Conservation (phyloP, 1,284 basidiomycete genomes). For the Ustilago lituana region DNA sequence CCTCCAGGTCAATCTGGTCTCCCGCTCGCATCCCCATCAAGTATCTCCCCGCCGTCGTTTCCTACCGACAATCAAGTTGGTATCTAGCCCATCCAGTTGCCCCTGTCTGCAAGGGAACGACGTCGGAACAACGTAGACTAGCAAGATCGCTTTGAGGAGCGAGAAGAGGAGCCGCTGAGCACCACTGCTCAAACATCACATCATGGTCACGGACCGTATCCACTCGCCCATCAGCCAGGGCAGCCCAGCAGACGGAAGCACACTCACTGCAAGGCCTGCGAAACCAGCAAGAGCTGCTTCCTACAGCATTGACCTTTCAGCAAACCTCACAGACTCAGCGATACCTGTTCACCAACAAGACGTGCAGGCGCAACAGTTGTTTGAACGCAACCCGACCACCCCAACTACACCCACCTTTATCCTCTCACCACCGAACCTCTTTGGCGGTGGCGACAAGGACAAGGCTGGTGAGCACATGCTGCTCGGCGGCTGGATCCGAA, state of each 20-base stretch:
- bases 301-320: not conserved
- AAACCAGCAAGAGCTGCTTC: constrained; percentile 11
- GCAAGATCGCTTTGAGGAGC: too few relatives aligned
- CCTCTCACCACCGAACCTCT: constrained; percentile 7
- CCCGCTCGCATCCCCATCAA: too few relatives aligned
- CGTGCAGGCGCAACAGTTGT: constrained; percentile 1
- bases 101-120: too few relatives aligned
- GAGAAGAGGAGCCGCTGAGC: not conserved
- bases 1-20: too few relatives aligned
- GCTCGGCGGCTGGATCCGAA: constrained; percentile 25
- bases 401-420: constrained; percentile 21
- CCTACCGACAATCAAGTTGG: too few relatives aligned
- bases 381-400: constrained; percentile 16
- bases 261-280: constrained; percentile 1
- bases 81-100: too few relatives aligned
- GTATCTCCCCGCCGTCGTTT: too few relatives aligned
- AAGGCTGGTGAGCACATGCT: constrained; percentile 24
- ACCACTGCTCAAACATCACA: not conserved
- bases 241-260: not conserved
- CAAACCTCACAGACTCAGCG: not conserved
- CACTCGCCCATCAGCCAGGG: not conserved
- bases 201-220: constrained; percentile 6
- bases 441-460: not conserved
- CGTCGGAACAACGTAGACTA: too few relatives aligned
- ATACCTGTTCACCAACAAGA: not conserved